Percentiles rank a stretch among this genome's conserved stretches.
Conservation (phyloP, 2,329 filamentous ascomycete species). For the Pseudocercospora fijiensis region DNA sequence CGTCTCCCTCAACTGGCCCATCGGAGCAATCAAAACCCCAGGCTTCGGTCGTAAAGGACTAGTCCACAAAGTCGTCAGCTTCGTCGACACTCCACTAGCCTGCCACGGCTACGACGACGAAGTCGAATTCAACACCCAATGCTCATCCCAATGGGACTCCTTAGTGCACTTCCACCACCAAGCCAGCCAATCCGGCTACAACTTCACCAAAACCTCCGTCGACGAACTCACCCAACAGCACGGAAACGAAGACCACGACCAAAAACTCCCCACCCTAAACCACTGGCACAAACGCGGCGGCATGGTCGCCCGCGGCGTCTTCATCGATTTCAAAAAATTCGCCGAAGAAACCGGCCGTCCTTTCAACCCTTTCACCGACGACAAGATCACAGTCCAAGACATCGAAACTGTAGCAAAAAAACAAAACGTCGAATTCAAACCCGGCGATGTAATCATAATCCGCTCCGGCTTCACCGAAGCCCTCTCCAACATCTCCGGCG, state of each 20-base stretch:
- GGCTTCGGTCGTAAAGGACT: conserved; percentile 39
- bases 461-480: conserved; percentile 53
- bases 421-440: conserved; percentile 46
- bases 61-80: conserved; percentile 39
- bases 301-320: conserved; percentile 55
- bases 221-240: conserved; percentile 32
- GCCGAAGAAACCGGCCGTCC: conserved; percentile 56
- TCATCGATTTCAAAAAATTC: conserved; percentile 60
- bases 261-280: conserved; percentile 36
- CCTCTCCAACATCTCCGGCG: conserved; percentile 42
- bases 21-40: conserved; percentile 40
- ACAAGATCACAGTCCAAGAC: conserved; percentile 46
- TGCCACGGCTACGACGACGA: conserved; percentile 48
- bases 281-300: conserved; percentile 56
- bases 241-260: conserved; percentile 31
- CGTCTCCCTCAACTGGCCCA: conserved; percentile 45
- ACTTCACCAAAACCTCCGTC: conserved; percentile 44
- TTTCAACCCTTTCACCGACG: conserved; percentile 55
- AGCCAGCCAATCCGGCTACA: conserved; percentile 50
- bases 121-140: conserved; percentile 50
- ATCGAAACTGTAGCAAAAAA: conserved; percentile 48
- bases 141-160: conserved; percentile 49
- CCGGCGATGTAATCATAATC: conserved; percentile 59
- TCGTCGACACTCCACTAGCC: conserved; percentile 38
- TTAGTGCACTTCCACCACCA: conserved; percentile 45